Evolutionary conservation across 2,329 filamentous ascomycete species (phyloP).

Genomic region (Fusarium multiceps): DNA sequence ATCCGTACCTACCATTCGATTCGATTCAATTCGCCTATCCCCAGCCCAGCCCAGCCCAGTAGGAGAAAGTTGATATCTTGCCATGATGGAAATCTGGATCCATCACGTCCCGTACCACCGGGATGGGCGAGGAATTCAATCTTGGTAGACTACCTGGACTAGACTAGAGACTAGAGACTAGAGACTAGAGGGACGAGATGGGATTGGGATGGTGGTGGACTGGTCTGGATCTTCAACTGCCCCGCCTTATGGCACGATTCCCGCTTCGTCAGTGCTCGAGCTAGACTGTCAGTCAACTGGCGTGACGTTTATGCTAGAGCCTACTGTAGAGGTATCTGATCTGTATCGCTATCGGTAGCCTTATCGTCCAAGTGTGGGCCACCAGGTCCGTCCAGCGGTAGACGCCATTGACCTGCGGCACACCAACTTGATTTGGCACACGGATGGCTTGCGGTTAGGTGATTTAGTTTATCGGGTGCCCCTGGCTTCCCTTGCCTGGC

Average conservation of each 20-base stretch:
- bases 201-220: conserved; percentile 33
- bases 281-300: conserved; percentile 33
- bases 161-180: not conserved
- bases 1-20: conserved; percentile 7
- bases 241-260: conserved; percentile 47
- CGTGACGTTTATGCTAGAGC: conserved; percentile 42
- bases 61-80: conserved; percentile 6
- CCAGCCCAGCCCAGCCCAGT: not conserved
- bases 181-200: conserved; percentile 16
- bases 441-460: conserved; percentile 46
- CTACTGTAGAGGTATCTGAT: no score
- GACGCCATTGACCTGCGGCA: conserved; percentile 35
- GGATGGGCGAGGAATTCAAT: conserved; percentile 41
- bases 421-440: conserved; percentile 43
- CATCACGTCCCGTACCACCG: conserved; percentile 43
- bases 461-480: conserved; percentile 34
- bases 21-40: conserved; percentile 29
- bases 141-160: conserved; percentile 2
- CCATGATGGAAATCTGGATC: conserved; percentile 25
- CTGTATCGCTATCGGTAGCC: not conserved
- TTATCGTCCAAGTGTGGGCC: conserved; percentile 32
- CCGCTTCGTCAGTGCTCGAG: conserved; percentile 35
- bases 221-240: conserved; percentile 45
- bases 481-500: conserved; percentile 24
- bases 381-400: conserved; percentile 26